These are phyloP conservation scores for Colletotrichum euphorbiae DNA, from an alignment of 2,329 filamentous ascomycete species.

Conservation along the genomic window DNA sequence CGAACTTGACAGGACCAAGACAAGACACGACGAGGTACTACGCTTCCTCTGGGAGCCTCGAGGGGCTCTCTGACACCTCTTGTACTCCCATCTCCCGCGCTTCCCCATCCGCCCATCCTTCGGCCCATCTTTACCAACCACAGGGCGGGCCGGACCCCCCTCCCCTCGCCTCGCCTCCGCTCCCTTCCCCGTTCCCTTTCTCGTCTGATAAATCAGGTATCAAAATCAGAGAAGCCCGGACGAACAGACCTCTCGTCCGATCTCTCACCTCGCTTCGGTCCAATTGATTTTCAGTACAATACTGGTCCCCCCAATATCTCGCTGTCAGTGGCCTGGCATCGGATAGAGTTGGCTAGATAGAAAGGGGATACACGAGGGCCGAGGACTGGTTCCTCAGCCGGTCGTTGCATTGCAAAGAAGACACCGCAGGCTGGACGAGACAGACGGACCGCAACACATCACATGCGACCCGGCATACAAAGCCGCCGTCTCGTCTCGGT, in stretches of 20 bases:
- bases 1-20: constrained; percentile 10
- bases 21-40: constrained; percentile 1
- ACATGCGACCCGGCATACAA: constrained; percentile 16
- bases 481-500: constrained; percentile 17
- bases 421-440: constrained; percentile 29
- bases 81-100: constrained; percentile 31
- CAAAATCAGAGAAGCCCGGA: constrained; percentile 31
- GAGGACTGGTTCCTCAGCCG: not conserved
- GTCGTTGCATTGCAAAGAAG: constrained; percentile 27
- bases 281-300: constrained; percentile 2
- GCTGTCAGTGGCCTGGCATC: constrained; percentile 26
- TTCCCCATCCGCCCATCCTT: constrained; percentile 32
- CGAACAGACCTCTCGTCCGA: constrained; percentile 35
- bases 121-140: constrained; percentile 20
- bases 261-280: constrained; percentile 26
- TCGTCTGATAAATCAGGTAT: constrained; percentile 24
- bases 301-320: constrained; percentile 3
- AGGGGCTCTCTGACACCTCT: constrained; percentile 31
- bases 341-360: constrained; percentile 25
- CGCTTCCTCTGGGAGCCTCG: constrained; percentile 14
- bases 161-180: not conserved
- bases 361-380: constrained; percentile 10
- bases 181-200: not conserved
- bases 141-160: too few species aligned
- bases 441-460: constrained; percentile 23